These are phyloP conservation scores for Phytophthora multivora DNA, from an alignment of 352 stramenopile species.

Conservation along the genomic window DNA sequence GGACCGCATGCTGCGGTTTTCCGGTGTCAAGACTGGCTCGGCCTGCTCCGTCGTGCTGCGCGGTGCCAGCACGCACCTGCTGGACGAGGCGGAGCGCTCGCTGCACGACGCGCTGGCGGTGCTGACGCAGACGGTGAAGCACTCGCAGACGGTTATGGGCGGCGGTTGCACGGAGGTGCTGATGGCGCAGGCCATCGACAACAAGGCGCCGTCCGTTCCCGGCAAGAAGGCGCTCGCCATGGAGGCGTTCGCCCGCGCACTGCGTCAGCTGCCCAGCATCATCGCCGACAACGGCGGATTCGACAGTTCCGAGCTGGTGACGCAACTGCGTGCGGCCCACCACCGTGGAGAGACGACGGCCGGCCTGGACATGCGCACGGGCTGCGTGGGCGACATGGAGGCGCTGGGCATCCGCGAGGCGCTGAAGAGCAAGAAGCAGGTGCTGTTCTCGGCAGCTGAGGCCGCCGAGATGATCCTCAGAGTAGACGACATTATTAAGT, in stretches of 20 bases:
- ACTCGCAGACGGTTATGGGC: slow-evolving; percentile 96
- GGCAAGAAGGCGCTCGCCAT: slow-evolving; percentile 99
- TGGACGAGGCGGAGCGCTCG: slow-evolving; percentile 99
- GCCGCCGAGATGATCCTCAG: slow-evolving; percentile 99
- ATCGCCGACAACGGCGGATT: slow-evolving; percentile 99
- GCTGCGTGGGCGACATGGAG: slow-evolving; percentile 96
- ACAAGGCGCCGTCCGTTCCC: slow-evolving; percentile 90
- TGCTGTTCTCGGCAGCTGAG: slow-evolving; percentile 97
- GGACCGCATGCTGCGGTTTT: slow-evolving; percentile 96
- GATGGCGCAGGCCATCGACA: slow-evolving; percentile 94
- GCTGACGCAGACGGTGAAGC: slow-evolving; percentile 96
- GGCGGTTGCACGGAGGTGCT: slow-evolving; percentile 97
- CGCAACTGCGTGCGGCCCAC: slow-evolving; percentile 95
- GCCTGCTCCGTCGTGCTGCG: slow-evolving; percentile 96
- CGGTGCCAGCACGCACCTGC: slow-evolving; percentile 94
- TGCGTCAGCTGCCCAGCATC: slow-evolving; percentile 97
- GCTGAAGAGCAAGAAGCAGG: slow-evolving; percentile 96
- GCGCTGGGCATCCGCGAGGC: slow-evolving; percentile 97
- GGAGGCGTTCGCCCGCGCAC: slow-evolving; percentile 95
- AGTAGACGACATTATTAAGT: slow-evolving; percentile 99
- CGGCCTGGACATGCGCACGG: slow-evolving; percentile 98
- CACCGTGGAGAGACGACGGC: slow-evolving; percentile 89
- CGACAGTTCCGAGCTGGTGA: slow-evolving; percentile 98
- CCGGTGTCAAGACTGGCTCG: slow-evolving; percentile 95
- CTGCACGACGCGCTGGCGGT: slow-evolving; percentile 99